Evolutionary conservation across 441 rosid genomes (phyloP).

Genomic region (Arabidopsis hybrid): DNA sequence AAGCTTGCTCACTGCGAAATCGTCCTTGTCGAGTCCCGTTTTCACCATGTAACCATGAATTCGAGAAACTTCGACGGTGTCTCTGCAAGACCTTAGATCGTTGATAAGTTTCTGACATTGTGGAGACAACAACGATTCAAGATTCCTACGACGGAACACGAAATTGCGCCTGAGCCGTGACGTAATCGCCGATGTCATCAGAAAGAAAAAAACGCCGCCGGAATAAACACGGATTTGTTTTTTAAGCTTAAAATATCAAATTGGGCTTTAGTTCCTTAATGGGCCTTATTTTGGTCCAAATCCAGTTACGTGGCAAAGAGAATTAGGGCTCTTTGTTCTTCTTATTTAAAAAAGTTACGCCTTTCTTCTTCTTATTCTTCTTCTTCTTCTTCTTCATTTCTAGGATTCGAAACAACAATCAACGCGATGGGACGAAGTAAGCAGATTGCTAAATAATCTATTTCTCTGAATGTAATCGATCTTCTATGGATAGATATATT

Average conservation of each 20-base stretch:
- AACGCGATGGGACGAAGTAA: conserved; percentile 31
- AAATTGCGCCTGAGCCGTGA: conserved; percentile 42
- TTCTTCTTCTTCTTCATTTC: not conserved
- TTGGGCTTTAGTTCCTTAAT: conserved; percentile 7
- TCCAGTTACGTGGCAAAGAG: conserved; percentile 3
- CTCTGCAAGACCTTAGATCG: conserved; percentile 50
- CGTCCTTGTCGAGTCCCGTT: conserved; percentile 58
- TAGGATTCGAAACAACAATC: not conserved
- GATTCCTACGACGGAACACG: conserved; percentile 30
- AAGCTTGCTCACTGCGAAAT: conserved; percentile 67
- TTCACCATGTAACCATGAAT: conserved; percentile 62
- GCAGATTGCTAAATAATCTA: not conserved
- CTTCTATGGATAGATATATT: not conserved
- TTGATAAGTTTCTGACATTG: conserved; percentile 38
- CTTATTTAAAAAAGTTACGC: not conserved
- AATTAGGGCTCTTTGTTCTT: not conserved
- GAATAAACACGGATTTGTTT: not conserved
- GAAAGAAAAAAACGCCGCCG: not conserved
- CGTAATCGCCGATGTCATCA: not conserved
- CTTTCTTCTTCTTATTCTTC: not conserved
- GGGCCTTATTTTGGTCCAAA: not conserved
- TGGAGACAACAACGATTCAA: conserved; percentile 16
- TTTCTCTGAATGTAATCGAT: not conserved
- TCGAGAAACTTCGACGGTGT: conserved; percentile 51
- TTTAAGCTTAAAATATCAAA: not conserved